Evolutionary conservation across 345 rosid species (phyloP).

Genomic region (Zanthoxylum bungeanum): DNA sequence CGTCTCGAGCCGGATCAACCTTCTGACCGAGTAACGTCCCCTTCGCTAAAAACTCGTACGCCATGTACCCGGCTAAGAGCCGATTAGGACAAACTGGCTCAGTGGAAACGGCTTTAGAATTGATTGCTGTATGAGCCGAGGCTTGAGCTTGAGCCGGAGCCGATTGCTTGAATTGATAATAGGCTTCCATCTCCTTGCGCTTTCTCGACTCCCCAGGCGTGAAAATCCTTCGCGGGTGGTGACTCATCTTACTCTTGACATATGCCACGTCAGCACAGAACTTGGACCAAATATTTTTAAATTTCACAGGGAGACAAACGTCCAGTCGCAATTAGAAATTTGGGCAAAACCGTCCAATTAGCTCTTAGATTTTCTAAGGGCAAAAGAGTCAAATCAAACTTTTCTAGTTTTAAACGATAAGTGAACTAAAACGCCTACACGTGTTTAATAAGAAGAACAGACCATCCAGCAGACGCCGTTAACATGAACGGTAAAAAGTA

Average conservation of each 20-base stretch:
- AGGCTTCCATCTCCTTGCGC: constrained; percentile 50
- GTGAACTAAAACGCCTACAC: too few species aligned
- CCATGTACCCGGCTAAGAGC: constrained; percentile 72
- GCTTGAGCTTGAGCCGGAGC: constrained; percentile 16
- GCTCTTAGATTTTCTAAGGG: too few species aligned
- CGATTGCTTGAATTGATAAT: constrained; percentile 13
- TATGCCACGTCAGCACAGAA: constrained; percentile 20
- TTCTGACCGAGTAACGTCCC: constrained; percentile 61
- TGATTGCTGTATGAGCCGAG: not conserved
- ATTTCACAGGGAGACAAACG: constrained; percentile 7
- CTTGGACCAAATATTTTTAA: not conserved
- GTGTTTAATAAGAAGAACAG: too few species aligned
- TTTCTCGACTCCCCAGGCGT: constrained; percentile 44
- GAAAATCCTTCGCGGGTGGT: constrained; percentile 30
- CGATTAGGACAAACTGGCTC: constrained; percentile 29
- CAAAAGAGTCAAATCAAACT: too few species aligned
- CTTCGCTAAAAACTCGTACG: constrained; percentile 55
- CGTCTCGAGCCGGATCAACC: constrained; percentile 34
- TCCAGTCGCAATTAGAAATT: not conserved
- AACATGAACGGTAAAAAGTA: too few species aligned
- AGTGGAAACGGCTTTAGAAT: constrained; percentile 5
- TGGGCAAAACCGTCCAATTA: constrained; percentile 38
- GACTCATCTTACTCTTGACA: constrained; percentile 33
- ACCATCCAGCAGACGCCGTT: too few species aligned
- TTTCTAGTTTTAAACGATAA: too few species aligned